A percentile compares a stretch with the other conserved stretches of the same genome.
phyloP scores from a whole-genome alignment of 176 grass and related monocot species.

The Triticum monococcum region DNA sequence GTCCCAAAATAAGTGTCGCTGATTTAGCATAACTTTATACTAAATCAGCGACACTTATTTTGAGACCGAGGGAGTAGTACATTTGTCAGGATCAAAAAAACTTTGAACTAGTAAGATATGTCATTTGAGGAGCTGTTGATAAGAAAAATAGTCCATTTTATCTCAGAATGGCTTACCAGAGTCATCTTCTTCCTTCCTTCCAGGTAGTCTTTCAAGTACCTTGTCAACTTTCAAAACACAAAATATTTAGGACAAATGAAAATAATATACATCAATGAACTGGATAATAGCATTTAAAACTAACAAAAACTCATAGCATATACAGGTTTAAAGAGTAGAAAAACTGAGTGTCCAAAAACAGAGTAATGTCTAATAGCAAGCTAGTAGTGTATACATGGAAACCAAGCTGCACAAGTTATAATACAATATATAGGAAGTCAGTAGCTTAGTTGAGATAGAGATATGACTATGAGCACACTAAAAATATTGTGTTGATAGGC shows the following conservation, averaged over 20 bases:
- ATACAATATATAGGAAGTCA: not conserved
- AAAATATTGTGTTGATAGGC: not conserved
- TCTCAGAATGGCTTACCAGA: constrained; percentile 52
- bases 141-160: constrained; percentile 26
- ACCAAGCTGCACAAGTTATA: not conserved
- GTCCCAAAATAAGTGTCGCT: too few relatives aligned
- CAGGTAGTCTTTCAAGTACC: constrained; percentile 87
- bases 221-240: constrained; percentile 70
- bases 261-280: not conserved
- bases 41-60: too few relatives aligned
- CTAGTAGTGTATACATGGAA: not conserved
- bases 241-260: not conserved
- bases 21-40: too few relatives aligned
- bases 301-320: not conserved
- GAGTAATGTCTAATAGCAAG: not conserved
- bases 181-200: constrained; percentile 93
- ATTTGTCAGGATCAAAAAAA: not conserved
- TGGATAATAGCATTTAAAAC: not conserved
- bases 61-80: too few relatives aligned
- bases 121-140: constrained; percentile 16
- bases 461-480: not conserved
- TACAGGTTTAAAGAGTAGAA: not conserved
- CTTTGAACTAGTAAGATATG: not conserved
- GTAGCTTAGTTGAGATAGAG: not conserved
- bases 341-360: not conserved